phyloP scores from a whole-genome alignment of 768 basidiomycete genomes.

The Hericium erinaceus region DNA sequence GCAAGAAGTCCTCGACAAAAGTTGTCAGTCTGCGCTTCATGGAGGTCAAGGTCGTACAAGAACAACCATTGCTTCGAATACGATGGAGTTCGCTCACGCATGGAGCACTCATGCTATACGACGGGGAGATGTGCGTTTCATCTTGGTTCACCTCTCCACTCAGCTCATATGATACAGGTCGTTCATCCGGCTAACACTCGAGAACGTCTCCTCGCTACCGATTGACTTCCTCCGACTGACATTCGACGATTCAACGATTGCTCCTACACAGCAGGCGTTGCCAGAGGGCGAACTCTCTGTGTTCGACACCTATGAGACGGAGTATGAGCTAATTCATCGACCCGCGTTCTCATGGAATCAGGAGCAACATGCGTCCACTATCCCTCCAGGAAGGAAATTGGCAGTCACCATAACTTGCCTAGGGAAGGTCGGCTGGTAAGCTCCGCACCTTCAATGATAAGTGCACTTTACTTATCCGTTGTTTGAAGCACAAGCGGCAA shows the following conservation, averaged over 20 bases:
- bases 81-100: constrained; percentile 85
- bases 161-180: constrained; percentile 42
- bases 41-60: constrained; percentile 76
- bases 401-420: constrained; percentile 65
- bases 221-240: constrained; percentile 80
- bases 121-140: constrained; percentile 73
- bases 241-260: constrained; percentile 87
- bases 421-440: constrained; percentile 90
- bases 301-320: constrained; percentile 86
- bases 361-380: constrained; percentile 36
- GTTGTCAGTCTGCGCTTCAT: constrained; percentile 42
- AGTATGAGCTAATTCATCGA: constrained; percentile 65
- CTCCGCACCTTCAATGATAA: constrained; percentile 6
- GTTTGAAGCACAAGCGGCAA: constrained; percentile 58
- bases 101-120: constrained; percentile 89
- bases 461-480: not conserved
- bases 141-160: not conserved
- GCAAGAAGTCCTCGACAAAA: constrained; percentile 19
- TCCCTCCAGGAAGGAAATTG: constrained; percentile 62
- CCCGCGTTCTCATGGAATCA: constrained; percentile 75
- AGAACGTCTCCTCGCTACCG: constrained; percentile 77
- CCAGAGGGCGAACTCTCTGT: constrained; percentile 74
- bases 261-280: constrained; percentile 64
- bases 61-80: constrained; percentile 83
- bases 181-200: constrained; percentile 74